Evolutionary conservation across 768 basidiomycete genomes (phyloP).

Genomic region (Mycena olivaceomarginata): DNA sequence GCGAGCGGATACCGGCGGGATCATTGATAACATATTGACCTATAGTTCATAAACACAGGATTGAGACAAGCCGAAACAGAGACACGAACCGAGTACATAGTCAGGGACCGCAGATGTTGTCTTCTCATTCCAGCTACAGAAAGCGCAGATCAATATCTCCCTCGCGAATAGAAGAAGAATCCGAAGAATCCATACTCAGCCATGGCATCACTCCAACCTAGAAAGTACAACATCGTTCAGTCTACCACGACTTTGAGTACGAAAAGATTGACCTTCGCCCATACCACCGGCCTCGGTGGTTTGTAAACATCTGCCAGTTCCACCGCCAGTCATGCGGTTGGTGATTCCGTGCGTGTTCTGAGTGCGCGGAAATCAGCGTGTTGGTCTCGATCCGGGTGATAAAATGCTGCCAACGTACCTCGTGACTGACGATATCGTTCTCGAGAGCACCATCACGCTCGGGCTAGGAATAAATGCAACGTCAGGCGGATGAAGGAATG

Average conservation of each 20-base stretch:
- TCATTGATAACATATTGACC: slow-evolving; percentile 72
- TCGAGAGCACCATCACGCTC: slow-evolving; percentile 79
- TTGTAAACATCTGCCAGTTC: slow-evolving; percentile 59
- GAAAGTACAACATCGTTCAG: background rate
- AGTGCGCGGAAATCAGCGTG: background rate
- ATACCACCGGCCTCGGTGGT: slow-evolving; percentile 8
- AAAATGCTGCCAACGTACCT: slow-evolving; percentile 9
- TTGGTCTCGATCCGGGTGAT: slow-evolving; percentile 33
- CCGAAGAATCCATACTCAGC: background rate
- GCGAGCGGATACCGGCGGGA: slow-evolving; percentile 71
- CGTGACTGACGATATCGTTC: slow-evolving; percentile 74
- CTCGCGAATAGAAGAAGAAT: background rate
- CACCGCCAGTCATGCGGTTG: slow-evolving; percentile 73
- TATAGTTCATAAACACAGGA: background rate
- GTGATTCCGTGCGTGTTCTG: slow-evolving; percentile 68
- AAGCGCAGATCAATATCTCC: background rate
- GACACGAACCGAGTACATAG: slow-evolving; percentile 56
- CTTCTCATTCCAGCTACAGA: slow-evolving; percentile 63
- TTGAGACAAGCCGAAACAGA: too few species aligned
- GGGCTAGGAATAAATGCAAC: slow-evolving; percentile 57
- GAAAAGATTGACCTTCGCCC: background rate
- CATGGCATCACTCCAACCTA: slow-evolving; percentile 7
- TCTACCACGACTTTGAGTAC: background rate
- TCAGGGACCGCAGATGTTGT: slow-evolving; percentile 62
- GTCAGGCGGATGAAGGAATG: slow-evolving; percentile 35